A percentile compares a stretch with the other conserved stretches of the same genome.
These are phyloP conservation scores for Ceratonia siliqua DNA, from an alignment of 306 rosid species.

Conservation along the genomic window DNA sequence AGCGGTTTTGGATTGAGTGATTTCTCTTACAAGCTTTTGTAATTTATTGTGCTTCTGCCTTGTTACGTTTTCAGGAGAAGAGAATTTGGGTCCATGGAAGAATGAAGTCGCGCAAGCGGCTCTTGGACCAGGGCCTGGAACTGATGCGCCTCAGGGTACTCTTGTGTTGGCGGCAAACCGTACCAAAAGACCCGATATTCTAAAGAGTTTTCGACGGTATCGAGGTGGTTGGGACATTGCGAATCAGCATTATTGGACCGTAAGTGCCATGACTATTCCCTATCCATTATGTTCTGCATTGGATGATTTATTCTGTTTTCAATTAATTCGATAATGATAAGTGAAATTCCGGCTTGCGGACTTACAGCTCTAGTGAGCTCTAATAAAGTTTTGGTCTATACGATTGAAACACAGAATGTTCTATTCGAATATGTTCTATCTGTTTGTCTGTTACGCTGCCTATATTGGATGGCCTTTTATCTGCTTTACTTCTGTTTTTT, in stretches of 20 bases:
- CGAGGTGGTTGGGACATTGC: slow-evolving; percentile 88
- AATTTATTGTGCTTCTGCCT: not conserved
- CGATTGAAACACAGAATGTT: slow-evolving; percentile 13
- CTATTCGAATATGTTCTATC: not conserved
- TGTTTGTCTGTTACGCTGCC: not conserved
- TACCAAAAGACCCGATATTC: slow-evolving; percentile 86
- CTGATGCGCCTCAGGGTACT: slow-evolving; percentile 42
- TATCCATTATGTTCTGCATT: slow-evolving; percentile 12
- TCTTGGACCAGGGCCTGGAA: slow-evolving; percentile 65
- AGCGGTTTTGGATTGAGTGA: not conserved
- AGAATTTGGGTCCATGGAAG: slow-evolving; percentile 80
- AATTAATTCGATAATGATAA: slow-evolving; percentile 1
- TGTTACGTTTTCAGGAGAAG: slow-evolving; percentile 47
- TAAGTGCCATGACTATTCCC: slow-evolving; percentile 44
- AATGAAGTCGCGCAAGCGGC: slow-evolving; percentile 53
- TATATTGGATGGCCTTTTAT: not conserved
- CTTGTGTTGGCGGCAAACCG: slow-evolving; percentile 84
- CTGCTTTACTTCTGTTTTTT: too few species aligned
- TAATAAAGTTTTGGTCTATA: not conserved
- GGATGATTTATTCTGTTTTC: slow-evolving; percentile 30
- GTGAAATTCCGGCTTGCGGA: slow-evolving; percentile 12
- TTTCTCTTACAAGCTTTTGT: slow-evolving; percentile 18
- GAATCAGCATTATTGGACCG: slow-evolving; percentile 91
- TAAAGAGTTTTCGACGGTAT: slow-evolving; percentile 59
- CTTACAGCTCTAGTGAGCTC: not conserved